Base-by-base conservation (phyloP, 2,329 filamentous ascomycete species). In the Nemania diffusa region DNA sequence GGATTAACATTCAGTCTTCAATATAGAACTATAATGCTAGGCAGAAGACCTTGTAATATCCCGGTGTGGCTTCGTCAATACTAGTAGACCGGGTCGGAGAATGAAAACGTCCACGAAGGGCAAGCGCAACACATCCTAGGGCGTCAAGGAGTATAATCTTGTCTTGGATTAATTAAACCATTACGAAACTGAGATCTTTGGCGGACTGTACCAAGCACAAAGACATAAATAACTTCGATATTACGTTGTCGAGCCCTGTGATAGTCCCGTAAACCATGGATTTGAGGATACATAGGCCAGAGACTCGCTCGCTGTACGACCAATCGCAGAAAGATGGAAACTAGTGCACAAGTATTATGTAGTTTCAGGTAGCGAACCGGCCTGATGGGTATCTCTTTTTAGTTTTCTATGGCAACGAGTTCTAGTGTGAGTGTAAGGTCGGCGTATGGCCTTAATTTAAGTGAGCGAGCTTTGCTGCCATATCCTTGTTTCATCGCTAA, bases 1-100 rank as follows among this genome's bases (percentile, higher is more conserved):
- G 44, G 22, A 53, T 40, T 6, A 40, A 26, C 9, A 20, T 5
- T 9, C 24, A 7, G 7, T 44, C 17, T 0, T 29, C 11, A 22
- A 13, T 27, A 27, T 11, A 20, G 11, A 53, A 50, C 6, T 29
- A 13, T 11, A 51, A 62, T 24, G 40, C 56, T 4, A 51, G 29
- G 59, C 48, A 42, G 40, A 52, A 52, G 27, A 27, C 57, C 11
- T 42, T 46, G 17, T 37, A 61, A 52, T 58, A 50, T 34, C 48
- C 26, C n/a, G n/a, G 24, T 15, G 11, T 50, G 6, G 20, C 48
- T 46, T n/a, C 3, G 22, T 24, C 20, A 29, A 53, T 50, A 27
- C 5, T 27, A 9, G 17, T 22, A 13, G 44, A 32, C 15, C 2
- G 17, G 9, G 52, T 52, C 22, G 17, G 50, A 56, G 13, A 52